Conservation (phyloP, 805 yeast species). For the Wickerhamomyces strasburgensis region DNA sequence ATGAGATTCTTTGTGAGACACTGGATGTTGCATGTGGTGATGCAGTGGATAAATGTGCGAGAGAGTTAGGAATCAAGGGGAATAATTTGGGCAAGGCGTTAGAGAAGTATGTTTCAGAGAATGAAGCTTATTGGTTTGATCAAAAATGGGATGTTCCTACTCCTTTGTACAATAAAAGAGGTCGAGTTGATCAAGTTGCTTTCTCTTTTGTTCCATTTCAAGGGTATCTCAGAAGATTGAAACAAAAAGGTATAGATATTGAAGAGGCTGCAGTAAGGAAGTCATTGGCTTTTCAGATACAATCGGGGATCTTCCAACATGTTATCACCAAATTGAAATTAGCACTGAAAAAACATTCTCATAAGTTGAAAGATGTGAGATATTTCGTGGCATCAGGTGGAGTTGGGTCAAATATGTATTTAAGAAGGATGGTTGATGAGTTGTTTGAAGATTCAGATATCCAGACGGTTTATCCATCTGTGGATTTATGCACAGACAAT, state of each 20-base stretch:
- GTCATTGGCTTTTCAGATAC: constrained; percentile 53
- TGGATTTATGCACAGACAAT: constrained; percentile 82
- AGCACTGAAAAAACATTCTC: constrained; percentile 37
- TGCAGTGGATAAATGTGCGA: constrained; percentile 86
- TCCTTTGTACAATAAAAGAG: constrained; percentile 49
- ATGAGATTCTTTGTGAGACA: constrained; percentile 69
- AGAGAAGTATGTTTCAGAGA: constrained; percentile 46
- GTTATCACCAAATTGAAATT: constrained; percentile 57
- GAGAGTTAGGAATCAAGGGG: constrained; percentile 76
- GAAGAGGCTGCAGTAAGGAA: constrained; percentile 27
- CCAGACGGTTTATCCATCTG: constrained; percentile 60
- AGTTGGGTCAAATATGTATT: constrained; percentile 69
- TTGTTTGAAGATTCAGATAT: constrained; percentile 31
- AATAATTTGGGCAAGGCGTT: constrained; percentile 83
- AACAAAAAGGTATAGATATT: constrained; percentile 18
- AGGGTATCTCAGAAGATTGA: constrained; percentile 44
- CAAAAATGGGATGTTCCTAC: constrained; percentile 33
- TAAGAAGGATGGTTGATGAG: constrained; percentile 44
- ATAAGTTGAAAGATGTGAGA: constrained; percentile 37
- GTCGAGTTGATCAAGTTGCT: constrained; percentile 38
- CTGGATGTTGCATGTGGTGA: constrained; percentile 91
- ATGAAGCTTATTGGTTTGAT: constrained; percentile 29
- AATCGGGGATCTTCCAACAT: constrained; percentile 67
- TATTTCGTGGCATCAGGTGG: constrained; percentile 89
- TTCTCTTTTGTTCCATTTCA: constrained; percentile 81